Base-by-base conservation (phyloP, 225 moss, liverwort and hornwort genomes). In the Bryoerythrophyllum caledonicum region DNA sequence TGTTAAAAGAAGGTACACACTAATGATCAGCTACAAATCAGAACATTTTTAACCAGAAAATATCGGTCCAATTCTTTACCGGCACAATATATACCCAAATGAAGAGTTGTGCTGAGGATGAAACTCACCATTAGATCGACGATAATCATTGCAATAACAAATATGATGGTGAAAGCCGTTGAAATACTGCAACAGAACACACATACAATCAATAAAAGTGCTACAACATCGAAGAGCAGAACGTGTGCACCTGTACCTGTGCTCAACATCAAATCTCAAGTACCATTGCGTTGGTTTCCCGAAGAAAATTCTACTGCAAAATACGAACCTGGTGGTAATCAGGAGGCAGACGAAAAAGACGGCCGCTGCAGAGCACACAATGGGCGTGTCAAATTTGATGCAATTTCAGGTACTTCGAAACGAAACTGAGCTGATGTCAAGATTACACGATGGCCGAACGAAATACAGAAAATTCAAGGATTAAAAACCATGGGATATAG, bases 121-220 rank as follows among this genome's bases (percentile, higher is more conserved):
- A 4, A 59, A 75, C 81, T 86, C 71, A 94, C 97, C 93, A 99
- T 79, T 75, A 94, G 74, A 82, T 99, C 97, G 59, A 90, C 56
- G 27, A 94, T 80, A 23, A 94, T 99, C 97, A 99, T 99, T 58
- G 87, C 79, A 74, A 99, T 86, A 41, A 94, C 93, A 52, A 94
- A 87, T 56, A 90, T 54, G 7, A 94, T 85, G 48, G 93, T 93
- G 74, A 77, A 38, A 51, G 97, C 90, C 21, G 88, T 94, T 86
- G 91, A 88, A 32, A 90, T 79, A 76, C 97, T 99, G 94, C 72
- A 89, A 56, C 41, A 70, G 44, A 64, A 76, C 24, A 82, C 60
- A n/a, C 37, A 61, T 14, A 10, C 72, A 20, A 65, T 78, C 53
- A 77, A 27, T 37, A 71, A 41, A n/a, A 62, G 66, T 49, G 66